Evolutionary conservation across 768 basidiomycete genomes (phyloP), one percentile per base, ranked within the genome.

Genomic region (Leucosporidium creatinivorum): DNA sequence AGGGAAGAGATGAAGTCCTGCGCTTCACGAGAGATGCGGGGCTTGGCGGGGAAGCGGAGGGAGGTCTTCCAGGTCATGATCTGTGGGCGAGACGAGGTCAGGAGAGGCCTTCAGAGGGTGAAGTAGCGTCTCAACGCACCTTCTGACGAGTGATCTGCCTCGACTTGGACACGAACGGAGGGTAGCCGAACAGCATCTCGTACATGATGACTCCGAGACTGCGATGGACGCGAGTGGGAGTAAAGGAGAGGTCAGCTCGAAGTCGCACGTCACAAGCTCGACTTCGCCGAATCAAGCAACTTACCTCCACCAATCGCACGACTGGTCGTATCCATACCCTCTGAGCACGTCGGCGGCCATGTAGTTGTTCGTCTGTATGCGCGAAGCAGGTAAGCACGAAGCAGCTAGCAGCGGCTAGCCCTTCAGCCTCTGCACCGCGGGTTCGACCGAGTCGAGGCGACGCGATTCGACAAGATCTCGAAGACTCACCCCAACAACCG

Each of bases 251-350:
- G 23, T 9, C 19, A 26, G n/a, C 1, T 1, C 21, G 7, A n/a
- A 23, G 25, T 21, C 44, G 26, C 7, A 1, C 58, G 47, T n/a
- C 57, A 5, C 33, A 33, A 10, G 33, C n/a, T 39, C 12, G 39
- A 39, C 39, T 15, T 10, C 60, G 23, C 60, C 60, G 8, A 61
- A 25, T 33, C 13, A 36, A 12, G 6, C 33, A 36, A 36, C 39
- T 44, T 15, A 44, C 79, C 89, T 91, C 94, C 94, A 99, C 93
- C 93, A 98, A 77, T 98, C 94, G 77, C 92, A 94, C 47, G 88
- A 89, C 79, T 89, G 93, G 49, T 88, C 86, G 79, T 98, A 97
- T 30, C 93, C 93, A 76, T 75, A 70, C 0, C 80, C 79, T 8
- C 80, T 68, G 15, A 81, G 77, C 3, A 81, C 81, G 58, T 81